phyloP scores from a whole-genome alignment of 2,329 filamentous ascomycete genomes.

The Bretziella fagacearum region DNA sequence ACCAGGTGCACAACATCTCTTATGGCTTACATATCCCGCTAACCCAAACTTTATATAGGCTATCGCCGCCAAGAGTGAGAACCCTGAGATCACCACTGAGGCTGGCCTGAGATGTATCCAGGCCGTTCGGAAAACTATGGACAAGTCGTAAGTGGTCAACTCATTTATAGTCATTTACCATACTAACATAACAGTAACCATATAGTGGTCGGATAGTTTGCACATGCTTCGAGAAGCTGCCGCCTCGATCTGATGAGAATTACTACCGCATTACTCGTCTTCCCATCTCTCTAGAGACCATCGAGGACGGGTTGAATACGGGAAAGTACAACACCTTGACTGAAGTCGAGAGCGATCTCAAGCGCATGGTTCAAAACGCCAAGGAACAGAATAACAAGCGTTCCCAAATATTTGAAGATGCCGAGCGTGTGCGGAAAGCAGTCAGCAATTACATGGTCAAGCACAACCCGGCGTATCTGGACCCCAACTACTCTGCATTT shows the following conservation, averaged over 20 bases:
- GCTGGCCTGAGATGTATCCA: constrained; percentile 59
- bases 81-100: constrained; percentile 49
- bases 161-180: constrained; percentile 6
- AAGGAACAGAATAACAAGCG: constrained; percentile 67
- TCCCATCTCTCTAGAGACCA: constrained; percentile 60
- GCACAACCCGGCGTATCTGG: constrained; percentile 66
- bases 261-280: constrained; percentile 66
- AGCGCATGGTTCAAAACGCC: constrained; percentile 73
- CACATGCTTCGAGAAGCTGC: constrained; percentile 56
- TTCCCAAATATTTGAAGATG: constrained; percentile 62
- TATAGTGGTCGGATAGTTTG: constrained; percentile 55
- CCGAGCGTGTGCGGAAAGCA: constrained; percentile 71
- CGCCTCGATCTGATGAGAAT: constrained; percentile 39
- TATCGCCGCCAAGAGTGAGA: constrained; percentile 35
- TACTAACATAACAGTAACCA: constrained; percentile 17
- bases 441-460: constrained; percentile 78
- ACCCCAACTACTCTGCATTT: constrained; percentile 48
- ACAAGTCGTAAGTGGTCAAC: constrained; percentile 52
- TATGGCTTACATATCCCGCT: background rate
- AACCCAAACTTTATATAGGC: constrained; percentile 5
- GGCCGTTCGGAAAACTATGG: constrained; percentile 56
- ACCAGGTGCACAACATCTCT: background rate
- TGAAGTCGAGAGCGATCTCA: constrained; percentile 66
- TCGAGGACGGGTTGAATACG: constrained; percentile 57
- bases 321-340: constrained; percentile 54